Evolutionary conservation across 257 asterid genomes (phyloP).

Genomic region (Penstemon barbatus): DNA sequence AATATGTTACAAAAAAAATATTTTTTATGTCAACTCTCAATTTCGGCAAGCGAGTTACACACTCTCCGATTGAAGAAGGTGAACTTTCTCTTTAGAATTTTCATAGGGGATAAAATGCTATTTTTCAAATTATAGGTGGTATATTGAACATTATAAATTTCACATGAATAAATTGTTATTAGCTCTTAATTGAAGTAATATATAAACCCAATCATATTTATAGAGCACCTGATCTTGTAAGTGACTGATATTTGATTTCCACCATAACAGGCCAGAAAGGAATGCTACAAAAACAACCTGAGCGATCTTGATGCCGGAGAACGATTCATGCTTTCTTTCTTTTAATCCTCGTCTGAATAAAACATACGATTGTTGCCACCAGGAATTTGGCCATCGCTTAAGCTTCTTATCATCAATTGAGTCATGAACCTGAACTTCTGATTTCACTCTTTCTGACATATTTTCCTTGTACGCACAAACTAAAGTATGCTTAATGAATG

Average conservation of each 20-base stretch:
- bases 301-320: slow-evolving; percentile 32
- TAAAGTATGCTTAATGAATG: too few species aligned
- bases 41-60: background rate
- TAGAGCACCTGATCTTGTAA: slow-evolving; percentile 50
- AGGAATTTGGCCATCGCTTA: slow-evolving; percentile 42
- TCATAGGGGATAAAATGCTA: too few species aligned
- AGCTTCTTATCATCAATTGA: slow-evolving; percentile 25
- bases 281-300: slow-evolving; percentile 38
- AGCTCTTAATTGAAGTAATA: too few species aligned
- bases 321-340: slow-evolving; percentile 30
- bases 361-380: slow-evolving; percentile 53
- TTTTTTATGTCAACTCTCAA: too few species aligned
- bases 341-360: slow-evolving; percentile 45
- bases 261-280: slow-evolving; percentile 46
- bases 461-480: too few species aligned
- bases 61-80: too few species aligned
- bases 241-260: slow-evolving; percentile 39
- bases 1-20: too few species aligned
- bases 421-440: background rate
- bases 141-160: too few species aligned
- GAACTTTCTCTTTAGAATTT: too few species aligned
- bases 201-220: background rate
- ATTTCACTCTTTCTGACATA: too few species aligned
- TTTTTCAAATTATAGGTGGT: too few species aligned
- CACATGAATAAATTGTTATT: too few species aligned